Evolutionary conservation across 2,329 filamentous ascomycete genomes (phyloP).

Genomic region (Acarospora socialis): DNA sequence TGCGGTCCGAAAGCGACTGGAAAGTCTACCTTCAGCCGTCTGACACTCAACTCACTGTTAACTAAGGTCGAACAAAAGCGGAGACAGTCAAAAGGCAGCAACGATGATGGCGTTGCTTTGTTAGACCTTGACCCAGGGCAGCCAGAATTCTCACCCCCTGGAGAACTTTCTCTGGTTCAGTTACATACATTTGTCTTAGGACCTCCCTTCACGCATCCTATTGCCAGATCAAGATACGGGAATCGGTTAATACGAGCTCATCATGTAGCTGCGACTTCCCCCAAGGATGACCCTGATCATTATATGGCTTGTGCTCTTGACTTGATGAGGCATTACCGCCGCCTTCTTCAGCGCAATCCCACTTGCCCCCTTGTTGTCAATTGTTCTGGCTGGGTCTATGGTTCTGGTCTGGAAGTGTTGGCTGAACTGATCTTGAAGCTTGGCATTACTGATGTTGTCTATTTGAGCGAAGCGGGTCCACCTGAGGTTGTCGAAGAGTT

Average conservation of each 20-base stretch:
- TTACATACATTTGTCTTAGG: conserved; percentile 38
- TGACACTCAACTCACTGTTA: conserved; percentile 41
- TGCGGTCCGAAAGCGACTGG: conserved; percentile 43
- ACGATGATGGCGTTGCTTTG: conserved; percentile 33
- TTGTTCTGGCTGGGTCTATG: conserved; percentile 41
- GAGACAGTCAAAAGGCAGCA: conserved; percentile 15
- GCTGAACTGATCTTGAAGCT: conserved; percentile 32
- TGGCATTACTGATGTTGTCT: conserved; percentile 37
- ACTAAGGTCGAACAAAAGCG: conserved; percentile 20
- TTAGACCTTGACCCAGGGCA: conserved; percentile 46
- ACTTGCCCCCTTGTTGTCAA: conserved; percentile 41
- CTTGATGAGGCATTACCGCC: conserved; percentile 35
- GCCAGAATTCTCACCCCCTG: conserved; percentile 45
- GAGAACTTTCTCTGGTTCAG: conserved; percentile 42
- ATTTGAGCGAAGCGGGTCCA: conserved; percentile 36
- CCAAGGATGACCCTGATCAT: conserved; percentile 43
- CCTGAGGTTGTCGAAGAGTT: conserved; percentile 29
- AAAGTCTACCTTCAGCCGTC: conserved; percentile 45
- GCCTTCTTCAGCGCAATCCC: conserved; percentile 25
- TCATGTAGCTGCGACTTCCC: conserved; percentile 37
- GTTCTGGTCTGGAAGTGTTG: conserved; percentile 35
- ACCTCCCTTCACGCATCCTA: conserved; percentile 41
- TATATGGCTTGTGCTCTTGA: conserved; percentile 39
- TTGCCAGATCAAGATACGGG: conserved; percentile 22
- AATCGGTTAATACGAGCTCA: conserved; percentile 34